Conservation (phyloP, 1,284 basidiomycete species). For the Sanghuangporus baumii region DNA sequence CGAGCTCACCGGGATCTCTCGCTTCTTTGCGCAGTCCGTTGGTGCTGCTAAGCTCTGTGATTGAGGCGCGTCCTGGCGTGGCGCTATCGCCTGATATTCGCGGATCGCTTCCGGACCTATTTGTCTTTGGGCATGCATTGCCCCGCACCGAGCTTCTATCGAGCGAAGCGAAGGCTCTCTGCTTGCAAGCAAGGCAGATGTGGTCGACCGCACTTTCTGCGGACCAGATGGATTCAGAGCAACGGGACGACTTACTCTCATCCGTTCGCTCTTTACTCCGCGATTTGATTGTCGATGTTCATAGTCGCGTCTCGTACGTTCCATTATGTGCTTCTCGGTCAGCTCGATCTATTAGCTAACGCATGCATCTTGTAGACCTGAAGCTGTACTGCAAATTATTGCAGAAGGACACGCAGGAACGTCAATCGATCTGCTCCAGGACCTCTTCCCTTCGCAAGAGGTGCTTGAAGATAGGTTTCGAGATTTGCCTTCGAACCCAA, state of each 20-base stretch:
- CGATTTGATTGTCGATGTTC: slow-evolving; percentile 38
- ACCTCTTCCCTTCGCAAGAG: slow-evolving; percentile 47
- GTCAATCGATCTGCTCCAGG: slow-evolving; percentile 33
- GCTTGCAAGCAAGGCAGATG: slow-evolving; percentile 20
- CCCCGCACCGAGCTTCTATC: slow-evolving; percentile 26
- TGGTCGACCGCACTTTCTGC: slow-evolving; percentile 21
- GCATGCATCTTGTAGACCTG: slow-evolving; percentile 34
- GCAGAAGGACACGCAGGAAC: slow-evolving; percentile 29
- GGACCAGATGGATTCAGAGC: slow-evolving; percentile 14
- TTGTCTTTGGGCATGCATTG: slow-evolving; percentile 43
- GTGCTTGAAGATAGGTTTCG: slow-evolving; percentile 46
- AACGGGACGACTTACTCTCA: slow-evolving; percentile 24
- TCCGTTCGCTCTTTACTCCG: slow-evolving; percentile 38
- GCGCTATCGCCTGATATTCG: slow-evolving; percentile 15
- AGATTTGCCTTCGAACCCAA: slow-evolving; percentile 40
- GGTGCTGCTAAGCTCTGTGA: slow-evolving; percentile 30
- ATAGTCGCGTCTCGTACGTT: slow-evolving; percentile 36
- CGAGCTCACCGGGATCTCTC: not conserved
- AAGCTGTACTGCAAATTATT: slow-evolving; percentile 39
- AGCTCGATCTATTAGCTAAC: not conserved
- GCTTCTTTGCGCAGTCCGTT: slow-evolving; percentile 29
- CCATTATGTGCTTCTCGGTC: slow-evolving; percentile 5
- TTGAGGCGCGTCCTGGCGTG: slow-evolving; percentile 23
- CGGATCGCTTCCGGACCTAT: slow-evolving; percentile 38
- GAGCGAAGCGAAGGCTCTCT: slow-evolving; percentile 22